These are phyloP conservation scores for Sextonia rubra DNA, from an alignment of 164 flowering plant species.

Conservation along the genomic window DNA sequence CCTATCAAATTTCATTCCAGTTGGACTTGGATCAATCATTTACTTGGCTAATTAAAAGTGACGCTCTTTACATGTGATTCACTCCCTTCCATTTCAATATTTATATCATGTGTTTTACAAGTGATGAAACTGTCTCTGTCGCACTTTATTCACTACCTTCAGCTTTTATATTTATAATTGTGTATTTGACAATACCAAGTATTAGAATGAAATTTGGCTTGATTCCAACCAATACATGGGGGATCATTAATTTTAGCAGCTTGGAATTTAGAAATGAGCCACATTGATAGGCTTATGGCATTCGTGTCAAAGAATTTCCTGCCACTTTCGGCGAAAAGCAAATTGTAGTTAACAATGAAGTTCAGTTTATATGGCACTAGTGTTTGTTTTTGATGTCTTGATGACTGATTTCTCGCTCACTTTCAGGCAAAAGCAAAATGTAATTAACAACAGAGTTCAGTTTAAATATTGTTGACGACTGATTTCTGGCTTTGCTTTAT, in stretches of 20 bases:
- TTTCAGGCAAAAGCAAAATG: not conserved
- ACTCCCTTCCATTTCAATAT: too few relatives aligned
- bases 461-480: not conserved
- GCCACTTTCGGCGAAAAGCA: not conserved
- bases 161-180: not conserved
- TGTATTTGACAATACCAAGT: not conserved
- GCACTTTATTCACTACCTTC: too few relatives aligned
- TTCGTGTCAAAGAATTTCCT: too few relatives aligned
- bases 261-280: too few relatives aligned
- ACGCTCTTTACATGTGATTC: too few relatives aligned
- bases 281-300: too few relatives aligned
- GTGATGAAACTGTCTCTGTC: too few relatives aligned
- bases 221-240: not conserved
- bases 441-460: not conserved
- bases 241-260: too few relatives aligned
- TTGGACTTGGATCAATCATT: too few relatives aligned
- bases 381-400: not conserved
- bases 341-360: not conserved
- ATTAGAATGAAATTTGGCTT: not conserved
- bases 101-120: too few relatives aligned
- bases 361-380: not conserved
- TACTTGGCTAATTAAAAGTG: too few relatives aligned
- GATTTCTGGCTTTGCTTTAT: constrained; percentile 3
- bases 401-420: not conserved
- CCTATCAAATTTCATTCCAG: too few relatives aligned